A percentile compares a stretch with the other conserved stretches of the same genome.
Evolutionary conservation across 345 rosid species (phyloP).

Genomic region (Hirschfeldia incana): DNA sequence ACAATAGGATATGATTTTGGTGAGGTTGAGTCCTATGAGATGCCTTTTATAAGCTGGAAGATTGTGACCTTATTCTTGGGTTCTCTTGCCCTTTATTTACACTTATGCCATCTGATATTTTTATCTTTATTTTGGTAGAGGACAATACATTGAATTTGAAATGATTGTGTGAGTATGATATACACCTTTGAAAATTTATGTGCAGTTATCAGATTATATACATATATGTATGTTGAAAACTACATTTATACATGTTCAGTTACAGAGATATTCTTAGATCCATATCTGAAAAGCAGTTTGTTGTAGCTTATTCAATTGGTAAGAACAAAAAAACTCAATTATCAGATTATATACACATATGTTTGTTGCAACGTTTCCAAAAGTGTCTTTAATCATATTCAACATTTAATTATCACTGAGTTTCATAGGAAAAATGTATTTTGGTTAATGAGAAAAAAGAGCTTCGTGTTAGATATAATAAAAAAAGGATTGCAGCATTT

Average conservation of each 20-base stretch:
- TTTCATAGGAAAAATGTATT: neutral
- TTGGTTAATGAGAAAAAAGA: neutral
- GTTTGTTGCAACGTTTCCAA: neutral
- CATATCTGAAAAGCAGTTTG: neutral
- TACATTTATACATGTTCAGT: neutral
- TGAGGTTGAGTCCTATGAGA: slow-evolving; percentile 25
- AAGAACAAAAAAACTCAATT: neutral
- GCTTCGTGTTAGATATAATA: neutral
- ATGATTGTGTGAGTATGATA: neutral
- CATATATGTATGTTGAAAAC: no score
- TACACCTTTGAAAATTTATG: neutral
- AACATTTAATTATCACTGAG: neutral
- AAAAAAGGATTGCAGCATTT: neutral
- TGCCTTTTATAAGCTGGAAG: slow-evolving; percentile 37
- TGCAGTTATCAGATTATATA: no score
- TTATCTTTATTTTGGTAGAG: neutral
- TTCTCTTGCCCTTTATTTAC: slow-evolving; percentile 15
- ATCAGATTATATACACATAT: neutral
- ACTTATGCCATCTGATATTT: neutral
- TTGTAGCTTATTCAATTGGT: neutral
- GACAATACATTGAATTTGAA: no score
- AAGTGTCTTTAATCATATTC: neutral
- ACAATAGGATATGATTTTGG: slow-evolving; percentile 24
- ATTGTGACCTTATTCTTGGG: slow-evolving; percentile 23
- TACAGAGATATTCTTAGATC: neutral